Conservation (phyloP, 2,329 filamentous ascomycete species). For the Nemania abortiva region DNA sequence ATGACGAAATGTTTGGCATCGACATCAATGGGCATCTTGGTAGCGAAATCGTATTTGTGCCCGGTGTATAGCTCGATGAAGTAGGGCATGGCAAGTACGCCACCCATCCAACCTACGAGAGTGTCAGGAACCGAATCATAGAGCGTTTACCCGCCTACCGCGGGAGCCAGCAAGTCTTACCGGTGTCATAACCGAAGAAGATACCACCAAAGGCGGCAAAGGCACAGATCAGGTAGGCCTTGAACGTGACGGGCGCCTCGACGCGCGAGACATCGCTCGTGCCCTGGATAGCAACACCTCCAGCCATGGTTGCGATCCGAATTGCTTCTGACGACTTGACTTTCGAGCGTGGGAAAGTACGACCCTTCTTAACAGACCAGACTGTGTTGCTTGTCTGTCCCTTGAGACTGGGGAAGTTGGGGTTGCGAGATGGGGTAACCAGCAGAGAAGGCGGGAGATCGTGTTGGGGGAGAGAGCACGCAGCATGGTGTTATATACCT, state of each 20-base stretch:
- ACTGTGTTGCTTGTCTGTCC: constrained; percentile 38
- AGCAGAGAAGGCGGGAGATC: constrained; percentile 37
- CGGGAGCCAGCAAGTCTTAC: constrained; percentile 50
- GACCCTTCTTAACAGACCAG: constrained; percentile 40
- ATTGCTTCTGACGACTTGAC: constrained; percentile 34
- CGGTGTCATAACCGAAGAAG: constrained; percentile 84
- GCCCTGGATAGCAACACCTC: constrained; percentile 47
- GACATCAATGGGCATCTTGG: constrained; percentile 43
- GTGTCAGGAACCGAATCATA: constrained; percentile 2
- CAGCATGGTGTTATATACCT: constrained; percentile 47
- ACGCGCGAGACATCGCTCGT: constrained; percentile 68
- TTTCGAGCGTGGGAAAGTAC: constrained; percentile 32
- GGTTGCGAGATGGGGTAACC: constrained; percentile 41
- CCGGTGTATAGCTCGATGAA: constrained; percentile 59
- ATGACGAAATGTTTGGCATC: constrained; percentile 55
- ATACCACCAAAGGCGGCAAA: constrained; percentile 79
- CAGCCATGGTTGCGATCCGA: constrained; percentile 47
- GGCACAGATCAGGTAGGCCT: constrained; percentile 76
- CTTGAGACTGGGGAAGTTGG: constrained; percentile 33
- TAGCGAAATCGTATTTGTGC: constrained; percentile 50
- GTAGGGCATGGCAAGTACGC: constrained; percentile 45
- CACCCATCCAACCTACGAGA: constrained; percentile 44
- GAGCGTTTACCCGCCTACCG: background rate
- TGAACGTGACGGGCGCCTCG: constrained; percentile 76
- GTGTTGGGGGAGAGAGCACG: constrained; percentile 33